Percentiles rank a stretch among this genome's conserved stretches.
These are phyloP conservation scores for Schizothecium vesticola DNA, from an alignment of 495 filamentous ascomycete species.

Conservation along the genomic window DNA sequence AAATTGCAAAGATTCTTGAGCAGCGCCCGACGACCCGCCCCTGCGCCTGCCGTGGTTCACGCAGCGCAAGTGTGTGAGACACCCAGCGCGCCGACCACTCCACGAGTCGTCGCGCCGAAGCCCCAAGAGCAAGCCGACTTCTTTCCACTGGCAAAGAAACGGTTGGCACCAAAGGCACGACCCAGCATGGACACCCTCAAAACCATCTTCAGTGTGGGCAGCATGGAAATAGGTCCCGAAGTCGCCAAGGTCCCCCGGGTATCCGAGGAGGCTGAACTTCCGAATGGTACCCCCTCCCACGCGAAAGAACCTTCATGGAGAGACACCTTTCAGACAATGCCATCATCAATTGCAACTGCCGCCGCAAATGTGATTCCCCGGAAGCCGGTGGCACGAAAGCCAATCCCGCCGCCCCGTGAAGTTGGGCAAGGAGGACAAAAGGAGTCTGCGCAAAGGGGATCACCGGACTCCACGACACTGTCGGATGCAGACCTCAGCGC, in stretches of 20 bases:
- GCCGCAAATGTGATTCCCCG: conserved; percentile 26
- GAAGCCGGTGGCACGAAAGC: conserved; percentile 34
- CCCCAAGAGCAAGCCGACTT: conserved; percentile 28
- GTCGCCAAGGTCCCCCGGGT: conserved; percentile 17
- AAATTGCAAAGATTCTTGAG: conserved; percentile 39
- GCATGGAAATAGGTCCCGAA: conserved; percentile 28
- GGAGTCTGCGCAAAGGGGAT: conserved; percentile 1
- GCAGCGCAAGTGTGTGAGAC: conserved; percentile 29
- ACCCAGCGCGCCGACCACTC: conserved; percentile 26
- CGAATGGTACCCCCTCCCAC: conserved; percentile 5
- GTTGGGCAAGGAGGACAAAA: not conserved
- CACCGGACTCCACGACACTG: conserved; percentile 12
- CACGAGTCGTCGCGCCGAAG: conserved; percentile 32
- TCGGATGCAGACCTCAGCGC: conserved; percentile 13
- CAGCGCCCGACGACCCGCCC: conserved; percentile 22
- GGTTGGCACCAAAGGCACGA: conserved; percentile 28
- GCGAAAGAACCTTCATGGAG: conserved; percentile 23
- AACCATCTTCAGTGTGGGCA: conserved; percentile 40
- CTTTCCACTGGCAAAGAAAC: conserved; percentile 29
- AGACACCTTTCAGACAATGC: conserved; percentile 24
- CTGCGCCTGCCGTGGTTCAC: conserved; percentile 24
- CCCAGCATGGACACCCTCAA: conserved; percentile 37
- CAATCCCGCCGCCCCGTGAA: conserved; percentile 23
- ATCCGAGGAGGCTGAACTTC: conserved; percentile 6
- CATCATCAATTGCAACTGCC: conserved; percentile 24